A percentile compares a stretch with the other conserved stretches of the same genome.
Evolutionary conservation across 1,284 basidiomycete species (phyloP).

Genomic region (Cryptococcus hybrid): DNA sequence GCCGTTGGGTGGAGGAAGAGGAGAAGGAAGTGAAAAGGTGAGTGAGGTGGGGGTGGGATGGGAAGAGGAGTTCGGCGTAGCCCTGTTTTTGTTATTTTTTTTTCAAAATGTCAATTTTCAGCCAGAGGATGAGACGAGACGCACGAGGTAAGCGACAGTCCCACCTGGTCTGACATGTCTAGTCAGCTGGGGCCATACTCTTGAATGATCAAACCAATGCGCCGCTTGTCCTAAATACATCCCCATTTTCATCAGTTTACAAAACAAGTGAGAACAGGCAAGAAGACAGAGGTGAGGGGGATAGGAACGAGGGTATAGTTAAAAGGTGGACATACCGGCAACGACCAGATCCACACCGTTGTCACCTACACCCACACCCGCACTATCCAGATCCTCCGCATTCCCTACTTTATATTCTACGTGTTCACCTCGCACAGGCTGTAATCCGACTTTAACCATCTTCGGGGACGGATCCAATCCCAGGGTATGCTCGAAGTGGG

Average conservation of each 20-base stretch:
- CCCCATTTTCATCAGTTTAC: background rate
- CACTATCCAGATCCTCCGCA: constrained; percentile 18
- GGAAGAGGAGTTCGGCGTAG: constrained; percentile 74
- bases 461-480: constrained; percentile 70
- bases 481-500: constrained; percentile 60
- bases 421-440: constrained; percentile 13
- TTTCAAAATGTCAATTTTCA: background rate
- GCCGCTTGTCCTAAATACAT: constrained; percentile 71
- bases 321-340: constrained; percentile 56
- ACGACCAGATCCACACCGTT: constrained; percentile 70
- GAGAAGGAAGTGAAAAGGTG: constrained; percentile 55
- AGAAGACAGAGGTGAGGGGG: no score
- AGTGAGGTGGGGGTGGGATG: constrained; percentile 60
- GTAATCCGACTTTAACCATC: constrained; percentile 67
- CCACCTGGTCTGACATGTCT: constrained; percentile 66
- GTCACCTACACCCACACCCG: constrained; percentile 49
- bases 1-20: constrained; percentile 41
- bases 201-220: constrained; percentile 81
- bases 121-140: constrained; percentile 21
- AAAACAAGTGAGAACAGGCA: background rate
- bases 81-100: no score
- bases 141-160: constrained; percentile 72
- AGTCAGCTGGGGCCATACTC: constrained; percentile 67
- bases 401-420: constrained; percentile 54
- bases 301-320: no score